Base-by-base conservation (phyloP, 768 basidiomycete species). In the Dentipellis fragilis region DNA sequence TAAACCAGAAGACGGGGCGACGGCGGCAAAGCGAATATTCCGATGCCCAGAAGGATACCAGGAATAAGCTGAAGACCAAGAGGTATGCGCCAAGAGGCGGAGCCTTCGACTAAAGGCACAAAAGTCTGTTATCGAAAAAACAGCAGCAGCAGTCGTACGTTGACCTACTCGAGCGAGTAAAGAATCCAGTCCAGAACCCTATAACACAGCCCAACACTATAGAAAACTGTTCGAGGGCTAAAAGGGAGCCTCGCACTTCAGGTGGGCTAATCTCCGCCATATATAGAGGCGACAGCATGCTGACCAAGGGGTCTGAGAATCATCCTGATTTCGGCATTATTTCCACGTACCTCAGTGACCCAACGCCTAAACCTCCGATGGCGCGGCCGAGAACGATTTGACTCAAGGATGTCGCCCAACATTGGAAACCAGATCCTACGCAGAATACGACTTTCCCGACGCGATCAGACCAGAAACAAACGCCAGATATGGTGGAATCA, bases 221-320 rank as follows among this genome's bases (percentile, higher is more conserved):
- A 17, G 85, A 80, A 45, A 89, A 76, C 57, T 91, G 89, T 62
- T 92, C 89, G 2, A 92, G 72, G 1, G 87, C 83, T 69, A 90
- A 75, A 17, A 92, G 75, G 0, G 88, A 87, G 10, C 89, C 89
- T 14, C 89, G 78, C 0, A 85, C 75, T 67, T 89, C 87, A 0
- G 89, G 88, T 10, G 88, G 80, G 58, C 85, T 85, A 52, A 92
- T 92, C 69, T 92, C 89, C 1, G 88, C 82, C 76, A 90, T 89
- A 67, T 90, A 91, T 21, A 90, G 71, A 0, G 87, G 87, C 0
- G 81, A 81, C n/a, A 89, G 72, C 80, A 85, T 89, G 64, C 88
- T 89, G 51, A 3, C 34, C 2, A 29, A 16, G 22, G 35, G 16
- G 16, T 16, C 22, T 29, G 29, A 29, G 29, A 34, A n/a, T 16